Conservation (phyloP, 2,329 filamentous ascomycete genomes). For the Aspergillus tamarii region DNA sequence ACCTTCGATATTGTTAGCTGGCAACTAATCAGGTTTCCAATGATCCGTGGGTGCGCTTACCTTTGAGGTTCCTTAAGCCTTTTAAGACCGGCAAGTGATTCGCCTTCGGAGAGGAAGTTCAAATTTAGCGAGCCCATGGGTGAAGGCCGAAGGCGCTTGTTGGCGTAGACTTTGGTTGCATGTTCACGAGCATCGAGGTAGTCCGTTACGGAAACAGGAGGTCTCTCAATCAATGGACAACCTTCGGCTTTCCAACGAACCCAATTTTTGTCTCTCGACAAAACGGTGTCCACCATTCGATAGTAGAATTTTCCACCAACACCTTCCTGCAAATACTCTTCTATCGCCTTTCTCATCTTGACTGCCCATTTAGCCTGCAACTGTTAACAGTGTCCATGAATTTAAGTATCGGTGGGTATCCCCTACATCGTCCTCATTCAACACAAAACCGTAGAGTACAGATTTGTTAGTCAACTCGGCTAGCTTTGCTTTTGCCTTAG, state of each 20-base stretch:
- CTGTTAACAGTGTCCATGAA: constrained; percentile 20
- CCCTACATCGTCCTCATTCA: constrained; percentile 79
- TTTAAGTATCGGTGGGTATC: background rate
- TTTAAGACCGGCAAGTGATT: constrained; percentile 65
- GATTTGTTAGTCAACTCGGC: constrained; percentile 78
- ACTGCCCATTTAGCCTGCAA: constrained; percentile 78
- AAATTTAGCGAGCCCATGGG: constrained; percentile 76
- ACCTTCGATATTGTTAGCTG: constrained; percentile 49
- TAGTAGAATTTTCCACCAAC: constrained; percentile 89
- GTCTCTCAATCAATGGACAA: constrained; percentile 82
- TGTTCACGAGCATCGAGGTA: constrained; percentile 71
- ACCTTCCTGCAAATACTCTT: constrained; percentile 78
- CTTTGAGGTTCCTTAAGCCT: constrained; percentile 67
- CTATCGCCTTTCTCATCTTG: constrained; percentile 76
- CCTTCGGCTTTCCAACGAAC: constrained; percentile 96
- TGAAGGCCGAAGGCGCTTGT: constrained; percentile 69
- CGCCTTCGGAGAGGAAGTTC: constrained; percentile 73
- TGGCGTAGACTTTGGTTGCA: constrained; percentile 68
- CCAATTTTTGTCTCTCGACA: constrained; percentile 97
- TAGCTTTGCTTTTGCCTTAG: constrained; percentile 78
- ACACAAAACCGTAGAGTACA: constrained; percentile 78
- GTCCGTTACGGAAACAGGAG: constrained; percentile 68
- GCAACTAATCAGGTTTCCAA: background rate
- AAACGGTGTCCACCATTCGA: constrained; percentile 94
- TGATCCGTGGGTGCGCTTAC: constrained; percentile 37